These are phyloP conservation scores for Nicotiana tomentosiformis DNA, from an alignment of 257 asterid species.

Conservation along the genomic window DNA sequence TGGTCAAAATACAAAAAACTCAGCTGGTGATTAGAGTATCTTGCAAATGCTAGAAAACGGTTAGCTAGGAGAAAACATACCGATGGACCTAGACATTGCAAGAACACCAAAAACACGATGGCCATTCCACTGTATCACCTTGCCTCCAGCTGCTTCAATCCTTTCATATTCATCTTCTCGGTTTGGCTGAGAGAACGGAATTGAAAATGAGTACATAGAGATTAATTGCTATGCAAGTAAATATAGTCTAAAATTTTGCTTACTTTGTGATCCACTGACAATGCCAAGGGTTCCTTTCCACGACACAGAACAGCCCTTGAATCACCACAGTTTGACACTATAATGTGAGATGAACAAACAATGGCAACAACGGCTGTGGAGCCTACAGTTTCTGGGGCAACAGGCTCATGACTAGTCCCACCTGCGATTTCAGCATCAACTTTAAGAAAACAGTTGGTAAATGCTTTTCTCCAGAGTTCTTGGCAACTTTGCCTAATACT, in stretches of 20 bases:
- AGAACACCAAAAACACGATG: conserved; percentile 97
- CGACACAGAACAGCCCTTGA: conserved; percentile 96
- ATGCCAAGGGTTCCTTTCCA: conserved; percentile 71
- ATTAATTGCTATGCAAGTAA: not conserved
- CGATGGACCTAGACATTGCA: conserved; percentile 96
- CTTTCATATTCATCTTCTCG: conserved; percentile 91
- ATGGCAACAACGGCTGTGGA: conserved; percentile 86
- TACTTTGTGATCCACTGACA: conserved; percentile 89
- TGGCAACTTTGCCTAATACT: conserved; percentile 30
- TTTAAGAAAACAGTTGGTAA: conserved; percentile 60
- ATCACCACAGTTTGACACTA: conserved; percentile 92
- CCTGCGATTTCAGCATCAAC: conserved; percentile 85
- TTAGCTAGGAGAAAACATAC: conserved; percentile 36
- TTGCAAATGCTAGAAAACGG: not conserved
- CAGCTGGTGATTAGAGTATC: not conserved
- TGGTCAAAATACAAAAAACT: not conserved
- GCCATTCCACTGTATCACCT: conserved; percentile 98
- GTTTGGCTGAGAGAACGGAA: conserved; percentile 53
- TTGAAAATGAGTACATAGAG: conserved; percentile 8
- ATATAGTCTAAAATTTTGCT: not conserved
- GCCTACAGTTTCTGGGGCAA: conserved; percentile 90
- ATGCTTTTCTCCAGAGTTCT: conserved; percentile 68
- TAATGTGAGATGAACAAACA: conserved; percentile 91
- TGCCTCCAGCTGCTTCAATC: conserved; percentile 94
- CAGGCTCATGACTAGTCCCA: conserved; percentile 41